Percentiles rank a stretch among this genome's conserved stretches.
phyloP scores from a whole-genome alignment of 257 asterid species.

The Plantago major region DNA sequence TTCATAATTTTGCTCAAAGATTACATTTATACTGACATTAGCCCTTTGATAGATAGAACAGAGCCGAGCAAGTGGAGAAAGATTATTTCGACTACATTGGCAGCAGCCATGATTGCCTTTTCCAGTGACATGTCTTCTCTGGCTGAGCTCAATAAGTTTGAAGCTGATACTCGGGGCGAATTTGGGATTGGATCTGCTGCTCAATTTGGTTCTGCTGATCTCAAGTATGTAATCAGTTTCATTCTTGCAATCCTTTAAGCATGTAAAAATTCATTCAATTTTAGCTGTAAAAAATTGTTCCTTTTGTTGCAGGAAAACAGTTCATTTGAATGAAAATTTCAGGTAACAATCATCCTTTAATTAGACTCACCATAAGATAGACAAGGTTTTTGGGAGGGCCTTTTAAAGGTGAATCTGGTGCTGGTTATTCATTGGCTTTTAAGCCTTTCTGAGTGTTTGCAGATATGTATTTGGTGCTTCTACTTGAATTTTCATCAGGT shows the following conservation, averaged over 20 bases:
- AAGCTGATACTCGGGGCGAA: conserved; percentile 95
- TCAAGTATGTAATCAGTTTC: conserved; percentile 31
- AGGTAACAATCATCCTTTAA: conserved; percentile 42
- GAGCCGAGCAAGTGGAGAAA: conserved; percentile 58
- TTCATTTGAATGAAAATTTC: conserved; percentile 85
- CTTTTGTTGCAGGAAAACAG: conserved; percentile 66
- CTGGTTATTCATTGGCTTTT: no score
- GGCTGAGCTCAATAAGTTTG: conserved; percentile 87
- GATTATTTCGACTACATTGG: conserved; percentile 63
- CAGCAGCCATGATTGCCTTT: conserved; percentile 69
- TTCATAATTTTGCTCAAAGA: neutral
- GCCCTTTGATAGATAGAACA: conserved; percentile 15
- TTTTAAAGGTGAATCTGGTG: no score
- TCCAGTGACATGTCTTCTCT: conserved; percentile 49
- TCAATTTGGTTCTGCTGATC: conserved; percentile 94
- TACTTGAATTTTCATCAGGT: no score
- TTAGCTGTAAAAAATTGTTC: neutral
- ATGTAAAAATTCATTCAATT: neutral
- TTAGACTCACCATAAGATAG: no score
- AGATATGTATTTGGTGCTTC: no score
- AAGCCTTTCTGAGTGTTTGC: no score
- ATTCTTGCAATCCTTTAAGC: neutral
- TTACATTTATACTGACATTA: neutral
- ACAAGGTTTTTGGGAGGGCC: no score
- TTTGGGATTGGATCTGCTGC: conserved; percentile 98